Conservation (phyloP, 73 alveolate species). For the Tetrahymena thermophila region DNA sequence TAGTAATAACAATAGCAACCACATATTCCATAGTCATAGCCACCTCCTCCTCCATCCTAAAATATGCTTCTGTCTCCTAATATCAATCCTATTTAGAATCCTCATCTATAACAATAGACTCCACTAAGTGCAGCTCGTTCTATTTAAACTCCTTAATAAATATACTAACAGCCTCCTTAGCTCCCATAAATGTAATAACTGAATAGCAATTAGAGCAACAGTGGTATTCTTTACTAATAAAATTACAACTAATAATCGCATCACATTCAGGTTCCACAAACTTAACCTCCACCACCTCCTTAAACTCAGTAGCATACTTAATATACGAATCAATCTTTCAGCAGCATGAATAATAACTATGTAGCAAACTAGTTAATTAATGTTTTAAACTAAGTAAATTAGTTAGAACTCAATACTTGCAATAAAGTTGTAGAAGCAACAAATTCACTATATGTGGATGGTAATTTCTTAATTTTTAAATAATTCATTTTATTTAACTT, state of each 20-base stretch:
- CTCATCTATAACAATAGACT: neutral
- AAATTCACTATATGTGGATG: neutral
- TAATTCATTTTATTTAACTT: neutral
- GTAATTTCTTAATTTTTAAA: neutral
- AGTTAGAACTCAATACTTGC: neutral
- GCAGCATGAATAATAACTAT: neutral
- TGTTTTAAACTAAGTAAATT: neutral
- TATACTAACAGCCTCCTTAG: neutral
- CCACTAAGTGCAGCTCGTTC: neutral
- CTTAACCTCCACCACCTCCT: neutral
- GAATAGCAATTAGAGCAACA: neutral
- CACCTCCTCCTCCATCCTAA: neutral
- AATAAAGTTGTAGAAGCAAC: neutral
- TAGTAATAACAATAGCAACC: neutral
- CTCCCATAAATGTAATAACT: neutral
- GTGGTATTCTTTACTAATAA: neutral
- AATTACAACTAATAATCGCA: neutral
- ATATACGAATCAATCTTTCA: neutral
- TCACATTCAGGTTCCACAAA: neutral
- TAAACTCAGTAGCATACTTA: neutral
- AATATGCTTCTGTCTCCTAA: neutral
- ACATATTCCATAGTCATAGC: neutral
- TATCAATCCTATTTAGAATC: neutral
- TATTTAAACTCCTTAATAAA: neutral
- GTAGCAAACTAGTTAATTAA: neutral